Evolutionary conservation across 768 basidiomycete species (phyloP), one percentile per base, ranked within the genome.

Genomic region (Boletus eberwhitei): DNA sequence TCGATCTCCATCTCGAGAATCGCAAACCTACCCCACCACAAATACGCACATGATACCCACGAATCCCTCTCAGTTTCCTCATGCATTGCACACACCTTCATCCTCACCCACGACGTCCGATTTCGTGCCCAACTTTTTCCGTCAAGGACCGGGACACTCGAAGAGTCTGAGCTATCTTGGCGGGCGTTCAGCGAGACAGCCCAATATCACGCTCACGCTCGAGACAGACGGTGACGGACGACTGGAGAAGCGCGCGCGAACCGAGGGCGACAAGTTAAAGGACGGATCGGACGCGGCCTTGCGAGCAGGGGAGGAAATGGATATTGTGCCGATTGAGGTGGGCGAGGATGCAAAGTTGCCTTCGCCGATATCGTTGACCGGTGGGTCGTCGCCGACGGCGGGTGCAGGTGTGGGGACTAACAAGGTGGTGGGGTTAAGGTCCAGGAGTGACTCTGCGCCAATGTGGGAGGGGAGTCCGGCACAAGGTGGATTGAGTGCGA

Each of bases 71-170:
- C 59, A 57, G 22, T 52, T 58, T 22, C 5, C 57, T 0, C 55
- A 57, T 36, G n/a, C 59, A 4, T 43, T 69, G 12, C 67, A 70
- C 44, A 56, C 70, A 1, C 66, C 68, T 16, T 63, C 61, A 5
- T 65, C 69, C 2, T 71, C 70, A 0, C 69, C 69, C 16, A 70
- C 70, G 21, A 45, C 50, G 8, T 54, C 65, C 22, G 69, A 70
- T 36, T 52, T 59, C 40, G 45, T 59, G 2, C 54, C 57, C 2
- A 22, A 29, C 13, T 52, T 52, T 31, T 56, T 64, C n/a, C 51
- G 17, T 5, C 62, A 53, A 36, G 52, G 44, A 24, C 29, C 48
- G 21, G 48, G 48, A 1, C 62, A 64, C 13, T 41, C 66, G 2
- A 71, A 74, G 35, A 69, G 64, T 42, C 31, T 59, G 17, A 71